Evolutionary conservation across 306 rosid genomes (phyloP).

Genomic region (Carpinus viminea): DNA sequence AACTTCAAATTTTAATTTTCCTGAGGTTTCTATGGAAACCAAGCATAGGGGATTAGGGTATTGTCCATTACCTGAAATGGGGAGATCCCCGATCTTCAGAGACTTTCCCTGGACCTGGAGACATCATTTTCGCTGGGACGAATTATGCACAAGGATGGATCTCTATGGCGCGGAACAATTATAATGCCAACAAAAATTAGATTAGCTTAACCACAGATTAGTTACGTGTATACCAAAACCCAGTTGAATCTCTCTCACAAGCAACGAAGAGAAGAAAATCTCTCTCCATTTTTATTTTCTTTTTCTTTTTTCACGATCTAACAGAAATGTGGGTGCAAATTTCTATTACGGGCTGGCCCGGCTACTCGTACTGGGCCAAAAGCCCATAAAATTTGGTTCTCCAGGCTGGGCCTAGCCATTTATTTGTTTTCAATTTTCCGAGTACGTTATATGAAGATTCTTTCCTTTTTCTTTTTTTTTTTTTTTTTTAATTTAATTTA

Average conservation of each 20-base stretch:
- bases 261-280: background rate
- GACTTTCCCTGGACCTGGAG: constrained; percentile 65
- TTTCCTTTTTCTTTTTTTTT: too few species aligned
- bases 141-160: constrained; percentile 17
- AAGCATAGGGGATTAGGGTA: constrained; percentile 6
- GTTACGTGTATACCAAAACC: background rate
- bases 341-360: background rate
- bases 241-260: background rate
- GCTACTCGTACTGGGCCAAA: background rate
- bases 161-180: background rate
- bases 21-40: constrained; percentile 14
- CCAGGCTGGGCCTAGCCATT: background rate
- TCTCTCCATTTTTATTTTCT: background rate
- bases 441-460: too few species aligned
- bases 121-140: constrained; percentile 57
- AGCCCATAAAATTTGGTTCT: background rate
- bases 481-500: too few species aligned
- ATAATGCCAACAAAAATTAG: background rate
- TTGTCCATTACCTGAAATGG: constrained; percentile 59
- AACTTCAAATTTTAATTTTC: background rate
- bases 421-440: too few species aligned
- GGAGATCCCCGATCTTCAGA: constrained; percentile 79
- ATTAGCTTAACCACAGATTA: background rate
- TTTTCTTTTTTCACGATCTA: background rate
- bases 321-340: background rate